Percentiles rank a stretch among this genome's conserved stretches.
Conservation (phyloP, 768 basidiomycete genomes). For the Tricholomella constricta region DNA sequence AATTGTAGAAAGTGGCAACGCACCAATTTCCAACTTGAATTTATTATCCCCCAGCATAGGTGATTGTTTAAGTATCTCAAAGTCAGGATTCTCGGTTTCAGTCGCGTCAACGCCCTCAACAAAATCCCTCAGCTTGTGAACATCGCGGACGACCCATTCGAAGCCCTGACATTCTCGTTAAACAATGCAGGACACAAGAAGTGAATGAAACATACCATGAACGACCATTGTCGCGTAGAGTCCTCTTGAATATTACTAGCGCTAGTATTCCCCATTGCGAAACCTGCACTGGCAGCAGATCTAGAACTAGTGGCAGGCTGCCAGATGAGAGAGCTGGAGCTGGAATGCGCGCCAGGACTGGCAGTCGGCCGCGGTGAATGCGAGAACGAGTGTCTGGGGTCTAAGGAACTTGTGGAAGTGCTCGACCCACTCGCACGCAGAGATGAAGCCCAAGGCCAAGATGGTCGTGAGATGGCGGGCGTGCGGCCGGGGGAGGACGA, state of each 20-base stretch:
- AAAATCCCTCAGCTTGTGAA: slow-evolving; percentile 56
- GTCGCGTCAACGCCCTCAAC: slow-evolving; percentile 46
- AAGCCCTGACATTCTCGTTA: slow-evolving; percentile 51
- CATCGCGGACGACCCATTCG: slow-evolving; percentile 68
- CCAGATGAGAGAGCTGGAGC: slow-evolving; percentile 36
- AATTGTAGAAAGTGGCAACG: slow-evolving; percentile 12
- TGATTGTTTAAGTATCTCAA: slow-evolving; percentile 65
- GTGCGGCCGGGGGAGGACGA: slow-evolving; percentile 51
- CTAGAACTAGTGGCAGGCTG: slow-evolving; percentile 21
- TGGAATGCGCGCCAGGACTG: slow-evolving; percentile 14
- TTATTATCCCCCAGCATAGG: slow-evolving; percentile 70
- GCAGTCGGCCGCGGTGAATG: slow-evolving; percentile 13
- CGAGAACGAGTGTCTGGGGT: slow-evolving; percentile 14
- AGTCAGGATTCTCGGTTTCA: slow-evolving; percentile 43
- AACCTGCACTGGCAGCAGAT: slow-evolving; percentile 22
- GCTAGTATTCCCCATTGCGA: slow-evolving; percentile 23
- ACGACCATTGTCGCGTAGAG: slow-evolving; percentile 63
- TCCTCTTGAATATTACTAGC: slow-evolving; percentile 37
- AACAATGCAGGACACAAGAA: neutral
- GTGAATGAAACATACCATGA: slow-evolving; percentile 44
- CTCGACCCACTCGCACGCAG: slow-evolving; percentile 23
- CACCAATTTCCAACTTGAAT: slow-evolving; percentile 72
- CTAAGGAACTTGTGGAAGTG: slow-evolving; percentile 18
- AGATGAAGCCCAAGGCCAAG: slow-evolving; percentile 42
- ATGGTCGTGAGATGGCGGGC: slow-evolving; percentile 60